Evolutionary conservation across 495 filamentous ascomycete genomes (phyloP).

Genomic region (Penicillium cataractarum): DNA sequence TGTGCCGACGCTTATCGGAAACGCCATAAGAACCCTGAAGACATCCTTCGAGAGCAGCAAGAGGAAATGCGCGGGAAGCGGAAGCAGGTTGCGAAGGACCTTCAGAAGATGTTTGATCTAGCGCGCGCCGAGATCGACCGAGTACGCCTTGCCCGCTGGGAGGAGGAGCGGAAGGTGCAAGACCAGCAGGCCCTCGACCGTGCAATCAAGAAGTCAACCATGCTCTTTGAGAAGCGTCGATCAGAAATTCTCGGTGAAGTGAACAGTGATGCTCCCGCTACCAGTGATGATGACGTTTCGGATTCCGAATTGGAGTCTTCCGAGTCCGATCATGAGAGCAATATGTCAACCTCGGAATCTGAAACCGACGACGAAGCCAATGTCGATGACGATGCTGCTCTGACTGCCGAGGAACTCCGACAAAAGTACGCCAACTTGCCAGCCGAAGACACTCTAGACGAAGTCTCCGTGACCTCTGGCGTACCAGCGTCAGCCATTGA

Average conservation of each 20-base stretch:
- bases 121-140: conserved; percentile 75
- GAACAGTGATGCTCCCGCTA: conserved; percentile 44
- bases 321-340: conserved; percentile 62
- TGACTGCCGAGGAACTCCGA: conserved; percentile 78
- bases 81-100: conserved; percentile 68
- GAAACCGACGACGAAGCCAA: conserved; percentile 49
- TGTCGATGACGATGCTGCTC: conserved; percentile 68
- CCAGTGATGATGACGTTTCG: conserved; percentile 54
- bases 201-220: conserved; percentile 72
- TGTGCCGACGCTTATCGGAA: conserved; percentile 52
- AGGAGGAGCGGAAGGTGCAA: conserved; percentile 79
- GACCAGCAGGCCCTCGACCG: conserved; percentile 83
- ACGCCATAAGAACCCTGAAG: conserved; percentile 49
- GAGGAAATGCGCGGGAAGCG: conserved; percentile 60
- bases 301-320: conserved; percentile 41
- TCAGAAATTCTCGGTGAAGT: conserved; percentile 54
- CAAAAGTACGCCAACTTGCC: conserved; percentile 79
- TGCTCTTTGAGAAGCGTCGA: conserved; percentile 58
- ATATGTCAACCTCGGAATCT: conserved; percentile 64
- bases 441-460: conserved; percentile 28
- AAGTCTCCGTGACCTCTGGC: conserved; percentile 32
- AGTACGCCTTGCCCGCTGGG: conserved; percentile 72
- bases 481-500: conserved; percentile 22
- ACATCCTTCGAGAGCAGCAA: conserved; percentile 51
- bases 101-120: conserved; percentile 79